Evolutionary conservation across 1,139 yeast species (phyloP).

Genomic region (Pichia sp.): DNA sequence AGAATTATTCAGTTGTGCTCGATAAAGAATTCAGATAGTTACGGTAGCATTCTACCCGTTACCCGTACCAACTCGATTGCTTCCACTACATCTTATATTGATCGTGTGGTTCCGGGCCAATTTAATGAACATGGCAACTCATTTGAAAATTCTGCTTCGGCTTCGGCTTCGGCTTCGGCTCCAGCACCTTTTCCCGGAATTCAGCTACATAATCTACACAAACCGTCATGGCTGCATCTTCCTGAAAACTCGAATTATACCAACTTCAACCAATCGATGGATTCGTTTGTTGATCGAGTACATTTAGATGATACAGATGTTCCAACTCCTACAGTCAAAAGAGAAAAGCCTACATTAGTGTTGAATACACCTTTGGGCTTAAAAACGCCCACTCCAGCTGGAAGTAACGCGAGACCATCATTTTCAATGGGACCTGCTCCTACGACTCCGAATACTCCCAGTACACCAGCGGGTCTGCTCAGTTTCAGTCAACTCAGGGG

Average conservation of each 20-base stretch:
- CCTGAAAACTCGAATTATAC: conserved; percentile 17
- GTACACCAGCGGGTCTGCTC: neutral
- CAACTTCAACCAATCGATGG: conserved; percentile 17
- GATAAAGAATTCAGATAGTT: neutral
- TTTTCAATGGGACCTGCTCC: conserved; percentile 7
- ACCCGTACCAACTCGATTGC: conserved; percentile 19
- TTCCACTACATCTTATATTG: conserved; percentile 10
- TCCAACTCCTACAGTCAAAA: too few relatives aligned
- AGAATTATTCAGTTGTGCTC: conserved; percentile 27
- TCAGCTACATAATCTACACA: conserved; percentile 2
- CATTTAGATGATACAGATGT: conserved; percentile 5
- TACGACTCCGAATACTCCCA: conserved; percentile 5
- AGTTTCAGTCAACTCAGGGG: too few relatives aligned
- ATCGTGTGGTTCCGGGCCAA: conserved; percentile 4
- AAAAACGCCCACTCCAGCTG: too few relatives aligned
- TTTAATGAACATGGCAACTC: too few relatives aligned
- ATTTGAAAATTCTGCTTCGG: too few relatives aligned
- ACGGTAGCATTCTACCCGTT: conserved; percentile 3
- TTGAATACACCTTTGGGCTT: too few relatives aligned
- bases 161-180: too few relatives aligned
- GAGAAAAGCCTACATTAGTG: too few relatives aligned
- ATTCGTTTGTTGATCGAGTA: conserved; percentile 25
- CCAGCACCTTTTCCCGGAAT: too few relatives aligned
- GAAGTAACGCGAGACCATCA: conserved; percentile 1
- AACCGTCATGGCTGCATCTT: conserved; percentile 26